A percentile compares a stretch with the other conserved stretches of the same genome.
These are phyloP conservation scores for Rubroshorea leprosula DNA, from an alignment of 345 rosid genomes.

Conservation along the genomic window DNA sequence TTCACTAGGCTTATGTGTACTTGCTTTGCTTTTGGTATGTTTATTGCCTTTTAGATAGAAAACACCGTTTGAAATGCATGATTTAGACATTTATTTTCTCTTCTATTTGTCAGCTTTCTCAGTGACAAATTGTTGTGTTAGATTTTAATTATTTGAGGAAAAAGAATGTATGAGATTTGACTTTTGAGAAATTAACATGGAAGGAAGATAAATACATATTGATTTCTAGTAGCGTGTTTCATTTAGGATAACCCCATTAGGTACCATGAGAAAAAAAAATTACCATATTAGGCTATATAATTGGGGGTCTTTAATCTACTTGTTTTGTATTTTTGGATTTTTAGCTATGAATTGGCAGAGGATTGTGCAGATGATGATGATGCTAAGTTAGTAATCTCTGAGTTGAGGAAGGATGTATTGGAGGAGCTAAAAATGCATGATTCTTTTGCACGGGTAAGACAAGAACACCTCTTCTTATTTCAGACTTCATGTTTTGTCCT, in stretches of 20 bases:
- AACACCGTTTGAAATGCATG: neutral
- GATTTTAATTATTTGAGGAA: conserved; percentile 19
- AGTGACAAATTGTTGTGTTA: conserved; percentile 15
- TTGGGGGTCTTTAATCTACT: conserved; percentile 1
- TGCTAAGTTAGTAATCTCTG: conserved; percentile 57
- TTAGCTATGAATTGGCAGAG: conserved; percentile 78
- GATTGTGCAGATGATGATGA: conserved; percentile 98
- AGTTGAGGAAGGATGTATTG: conserved; percentile 63
- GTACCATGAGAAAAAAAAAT: too few relatives aligned
- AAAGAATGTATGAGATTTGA: conserved; percentile 8
- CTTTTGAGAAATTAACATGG: conserved; percentile 11
- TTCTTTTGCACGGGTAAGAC: conserved; percentile 57
- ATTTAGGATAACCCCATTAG: too few relatives aligned
- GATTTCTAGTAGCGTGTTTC: too few relatives aligned
- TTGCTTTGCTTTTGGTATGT: neutral
- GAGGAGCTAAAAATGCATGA: conserved; percentile 76
- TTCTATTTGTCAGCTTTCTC: conserved; percentile 19
- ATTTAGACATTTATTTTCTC: conserved; percentile 8
- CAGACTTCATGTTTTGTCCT: neutral
- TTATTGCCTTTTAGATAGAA: neutral
- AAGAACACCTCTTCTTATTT: conserved; percentile 6
- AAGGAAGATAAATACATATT: too few relatives aligned
- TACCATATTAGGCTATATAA: conserved; percentile 8
- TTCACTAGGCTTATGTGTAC: neutral
- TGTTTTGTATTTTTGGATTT: conserved; percentile 3